Base-by-base conservation (phyloP, 192 early-diverging fungal genomes). In the Coemansia sp. region DNA sequence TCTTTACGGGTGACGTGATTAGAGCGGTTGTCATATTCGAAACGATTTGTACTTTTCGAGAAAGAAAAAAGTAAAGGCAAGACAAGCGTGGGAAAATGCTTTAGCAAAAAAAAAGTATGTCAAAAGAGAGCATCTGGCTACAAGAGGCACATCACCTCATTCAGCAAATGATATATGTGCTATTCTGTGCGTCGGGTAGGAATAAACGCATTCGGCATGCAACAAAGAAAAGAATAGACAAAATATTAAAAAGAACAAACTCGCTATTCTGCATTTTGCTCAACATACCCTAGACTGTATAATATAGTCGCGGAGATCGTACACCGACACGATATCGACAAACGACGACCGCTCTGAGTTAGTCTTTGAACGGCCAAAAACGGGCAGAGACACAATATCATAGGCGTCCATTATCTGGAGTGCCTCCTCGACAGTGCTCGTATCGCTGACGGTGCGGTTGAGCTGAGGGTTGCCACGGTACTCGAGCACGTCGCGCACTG, bases 231-330 rank as follows among this genome's bases (percentile, higher is more conserved):
- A 37, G 11, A 37, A 6, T 37, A 37, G 34, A 8, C 34, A 37
- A 37, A 37, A 37, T 37, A 37, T 6, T 10, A 8, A 37, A 10
- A 30, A 30, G 27, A 2, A 5, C 27, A 7, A 2, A 5, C 27
- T 2, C 27, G 27, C 27, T 30, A 30, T 30, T 30, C 34, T 44
- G 43, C 43, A 9, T 19, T 13, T 45, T 59, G 34, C 11, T 9
- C 14, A 46, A 49, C 64, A 56, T 73, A 74, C 71, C 44, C 46
- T 34, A 10, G 71, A 52, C 34, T 62, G 58, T 14, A 62, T 68
- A 1, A 79, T 69, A 25, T 79, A 69, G 66, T 79, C 70, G 14
- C 76, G 46, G 19, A 79, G 55, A 40, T 79, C 76, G 52, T 79
- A 71, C 4, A 73, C 61, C 14, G 76, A 69, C 15, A 79, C 50